phyloP scores from a whole-genome alignment of 306 rosid genomes.

The Vigna unguiculata region DNA sequence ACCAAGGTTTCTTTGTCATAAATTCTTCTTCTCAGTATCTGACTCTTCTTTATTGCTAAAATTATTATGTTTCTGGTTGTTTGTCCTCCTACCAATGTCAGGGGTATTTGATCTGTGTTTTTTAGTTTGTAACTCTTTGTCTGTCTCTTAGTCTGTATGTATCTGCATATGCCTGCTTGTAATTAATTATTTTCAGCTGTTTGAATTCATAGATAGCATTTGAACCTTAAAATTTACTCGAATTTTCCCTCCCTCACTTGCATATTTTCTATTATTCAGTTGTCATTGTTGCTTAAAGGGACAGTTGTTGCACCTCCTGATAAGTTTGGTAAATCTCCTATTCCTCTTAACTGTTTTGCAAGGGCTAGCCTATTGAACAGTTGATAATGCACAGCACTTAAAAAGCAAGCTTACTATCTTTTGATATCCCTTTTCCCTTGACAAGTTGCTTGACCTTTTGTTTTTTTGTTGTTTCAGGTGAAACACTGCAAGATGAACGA shows the following conservation, averaged over 20 bases:
- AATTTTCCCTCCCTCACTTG: slow-evolving; percentile 34
- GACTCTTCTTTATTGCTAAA: slow-evolving; percentile 33
- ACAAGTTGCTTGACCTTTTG: slow-evolving; percentile 30
- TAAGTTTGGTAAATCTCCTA: slow-evolving; percentile 79
- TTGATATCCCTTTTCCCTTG: slow-evolving; percentile 35
- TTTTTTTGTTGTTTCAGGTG: slow-evolving; percentile 62
- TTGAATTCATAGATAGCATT: slow-evolving; percentile 16
- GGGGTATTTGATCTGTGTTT: slow-evolving; percentile 17
- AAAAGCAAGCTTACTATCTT: slow-evolving; percentile 32
- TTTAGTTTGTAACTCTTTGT: slow-evolving; percentile 38
- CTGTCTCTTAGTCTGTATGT: slow-evolving; percentile 21
- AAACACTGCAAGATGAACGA: slow-evolving; percentile 91
- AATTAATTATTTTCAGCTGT: slow-evolving; percentile 24
- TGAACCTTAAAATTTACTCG: slow-evolving; percentile 33
- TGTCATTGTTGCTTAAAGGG: slow-evolving; percentile 93
- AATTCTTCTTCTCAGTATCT: slow-evolving; percentile 34
- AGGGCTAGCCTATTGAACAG: slow-evolving; percentile 29
- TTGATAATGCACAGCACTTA: slow-evolving; percentile 22
- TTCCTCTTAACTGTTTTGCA: slow-evolving; percentile 26
- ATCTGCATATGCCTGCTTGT: slow-evolving; percentile 30
- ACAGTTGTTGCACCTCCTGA: slow-evolving; percentile 98
- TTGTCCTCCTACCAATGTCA: slow-evolving; percentile 23
- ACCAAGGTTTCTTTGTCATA: slow-evolving; percentile 74
- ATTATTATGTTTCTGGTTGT: slow-evolving; percentile 27
- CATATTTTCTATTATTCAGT: slow-evolving; percentile 60